A percentile compares a stretch with the other conserved stretches of the same genome.
Conservation (phyloP, 2,329 filamentous ascomycete genomes). For the Penicillium carneum region DNA sequence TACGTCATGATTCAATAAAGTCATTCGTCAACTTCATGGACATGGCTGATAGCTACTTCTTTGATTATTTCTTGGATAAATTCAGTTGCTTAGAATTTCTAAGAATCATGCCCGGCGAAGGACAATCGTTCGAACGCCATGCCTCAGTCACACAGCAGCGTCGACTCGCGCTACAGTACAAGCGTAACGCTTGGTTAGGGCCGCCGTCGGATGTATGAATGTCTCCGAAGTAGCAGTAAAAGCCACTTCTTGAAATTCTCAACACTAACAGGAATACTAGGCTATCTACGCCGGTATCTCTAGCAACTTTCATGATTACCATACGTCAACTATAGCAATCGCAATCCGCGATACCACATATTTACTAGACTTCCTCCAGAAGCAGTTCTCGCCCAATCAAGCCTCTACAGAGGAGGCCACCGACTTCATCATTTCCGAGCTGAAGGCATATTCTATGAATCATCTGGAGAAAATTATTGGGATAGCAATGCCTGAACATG, state of each 20-base stretch:
- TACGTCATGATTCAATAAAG: slow-evolving; percentile 27
- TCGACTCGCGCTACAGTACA: slow-evolving; percentile 42
- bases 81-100: neutral
- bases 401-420: slow-evolving; percentile 58
- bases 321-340: slow-evolving; percentile 67
- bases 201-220: slow-evolving; percentile 49
- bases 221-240: neutral
- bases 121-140: slow-evolving; percentile 31
- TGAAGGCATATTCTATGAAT: slow-evolving; percentile 67
- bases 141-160: slow-evolving; percentile 46
- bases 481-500: slow-evolving; percentile 69
- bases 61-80: neutral
- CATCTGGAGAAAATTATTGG: slow-evolving; percentile 79
- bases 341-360: slow-evolving; percentile 78
- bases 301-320: slow-evolving; percentile 43
- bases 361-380: slow-evolving; percentile 73
- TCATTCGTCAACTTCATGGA: neutral
- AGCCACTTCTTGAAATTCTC: neutral
- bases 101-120: slow-evolving; percentile 18
- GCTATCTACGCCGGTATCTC: slow-evolving; percentile 54
- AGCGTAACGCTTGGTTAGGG: slow-evolving; percentile 46
- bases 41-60: too few relatives aligned
- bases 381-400: slow-evolving; percentile 60
- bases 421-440: slow-evolving; percentile 65
- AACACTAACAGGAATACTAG: slow-evolving; percentile 33